These are phyloP conservation scores for Mariannaea sp. DNA, from an alignment of 2,329 filamentous ascomycete species.

Conservation along the genomic window DNA sequence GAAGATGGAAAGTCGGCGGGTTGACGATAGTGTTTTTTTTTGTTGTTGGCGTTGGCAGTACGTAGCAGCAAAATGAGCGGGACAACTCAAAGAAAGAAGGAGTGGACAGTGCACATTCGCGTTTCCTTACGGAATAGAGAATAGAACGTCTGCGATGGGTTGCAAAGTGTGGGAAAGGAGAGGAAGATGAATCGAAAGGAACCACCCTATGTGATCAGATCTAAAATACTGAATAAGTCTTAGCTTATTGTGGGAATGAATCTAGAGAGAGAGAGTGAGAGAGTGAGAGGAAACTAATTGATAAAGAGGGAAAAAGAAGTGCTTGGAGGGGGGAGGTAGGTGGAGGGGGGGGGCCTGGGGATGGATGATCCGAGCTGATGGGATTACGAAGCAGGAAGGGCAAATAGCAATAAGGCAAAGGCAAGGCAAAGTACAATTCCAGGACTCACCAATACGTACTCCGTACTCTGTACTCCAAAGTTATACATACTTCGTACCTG, in stretches of 20 bases:
- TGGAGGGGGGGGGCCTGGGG: slow-evolving; percentile 1
- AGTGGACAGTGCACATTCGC: slow-evolving; percentile 1
- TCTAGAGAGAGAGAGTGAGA: too few species aligned
- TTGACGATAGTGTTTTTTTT: neutral
- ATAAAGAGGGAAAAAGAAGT: too few species aligned
- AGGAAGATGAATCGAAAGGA: neutral
- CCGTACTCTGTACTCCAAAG: too few species aligned
- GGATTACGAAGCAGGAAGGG: slow-evolving; percentile 5
- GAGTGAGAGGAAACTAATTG: too few species aligned
- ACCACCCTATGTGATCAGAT: neutral
- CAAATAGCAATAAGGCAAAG: neutral
- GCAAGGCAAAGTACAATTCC: neutral
- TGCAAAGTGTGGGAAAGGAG: neutral
- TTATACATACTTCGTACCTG: too few species aligned
- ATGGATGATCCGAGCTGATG: slow-evolving; percentile 21
- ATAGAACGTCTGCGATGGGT: neutral
- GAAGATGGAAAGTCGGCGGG: neutral
- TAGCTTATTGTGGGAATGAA: too few species aligned
- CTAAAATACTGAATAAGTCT: too few species aligned
- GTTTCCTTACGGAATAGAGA: neutral
- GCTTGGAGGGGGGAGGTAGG: too few species aligned
- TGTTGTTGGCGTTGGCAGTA: neutral
- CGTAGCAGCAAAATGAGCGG: neutral
- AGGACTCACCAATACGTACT: too few species aligned
- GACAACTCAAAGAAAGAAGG: neutral